phyloP scores from a whole-genome alignment of 106 monocot genomes.

The Apostasia ramifera region DNA sequence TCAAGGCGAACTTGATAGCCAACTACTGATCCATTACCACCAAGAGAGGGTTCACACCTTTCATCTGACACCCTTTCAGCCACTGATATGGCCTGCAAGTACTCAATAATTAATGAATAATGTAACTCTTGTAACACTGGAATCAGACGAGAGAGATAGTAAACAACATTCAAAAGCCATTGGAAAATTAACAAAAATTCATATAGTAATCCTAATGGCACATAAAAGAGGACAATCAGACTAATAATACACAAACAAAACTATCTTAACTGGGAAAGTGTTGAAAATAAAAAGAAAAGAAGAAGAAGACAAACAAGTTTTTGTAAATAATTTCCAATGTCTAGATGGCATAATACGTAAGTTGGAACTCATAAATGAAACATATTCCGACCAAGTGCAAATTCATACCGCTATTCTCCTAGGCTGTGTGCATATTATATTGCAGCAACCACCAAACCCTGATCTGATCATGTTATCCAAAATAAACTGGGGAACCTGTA shows the following conservation, averaged over 20 bases:
- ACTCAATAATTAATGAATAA: not conserved
- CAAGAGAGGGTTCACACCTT: constrained; percentile 78
- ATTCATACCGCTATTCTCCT: constrained; percentile 87
- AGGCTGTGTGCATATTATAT: constrained; percentile 94
- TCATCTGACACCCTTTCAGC: constrained; percentile 96
- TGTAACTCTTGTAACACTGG: too few relatives aligned
- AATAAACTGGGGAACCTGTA: constrained; percentile 94
- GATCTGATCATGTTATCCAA: constrained; percentile 95
- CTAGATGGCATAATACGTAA: not conserved
- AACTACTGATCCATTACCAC: constrained; percentile 64
- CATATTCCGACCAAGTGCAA: not conserved
- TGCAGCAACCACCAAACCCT: constrained; percentile 62
- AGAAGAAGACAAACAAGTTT: not conserved
- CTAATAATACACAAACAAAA: too few relatives aligned
- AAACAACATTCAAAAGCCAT: too few relatives aligned
- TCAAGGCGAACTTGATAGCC: constrained; percentile 99
- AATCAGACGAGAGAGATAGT: too few relatives aligned
- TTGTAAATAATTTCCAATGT: not conserved
- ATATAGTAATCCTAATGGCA: too few relatives aligned
- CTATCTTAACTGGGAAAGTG: too few relatives aligned
- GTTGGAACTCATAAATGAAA: not conserved
- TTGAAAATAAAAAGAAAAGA: not conserved
- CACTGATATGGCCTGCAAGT: constrained; percentile 80
- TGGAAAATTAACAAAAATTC: too few relatives aligned
- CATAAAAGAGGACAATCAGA: too few relatives aligned